Conservation (phyloP, 2,329 filamentous ascomycete species). For the Clarireedia paspali region DNA sequence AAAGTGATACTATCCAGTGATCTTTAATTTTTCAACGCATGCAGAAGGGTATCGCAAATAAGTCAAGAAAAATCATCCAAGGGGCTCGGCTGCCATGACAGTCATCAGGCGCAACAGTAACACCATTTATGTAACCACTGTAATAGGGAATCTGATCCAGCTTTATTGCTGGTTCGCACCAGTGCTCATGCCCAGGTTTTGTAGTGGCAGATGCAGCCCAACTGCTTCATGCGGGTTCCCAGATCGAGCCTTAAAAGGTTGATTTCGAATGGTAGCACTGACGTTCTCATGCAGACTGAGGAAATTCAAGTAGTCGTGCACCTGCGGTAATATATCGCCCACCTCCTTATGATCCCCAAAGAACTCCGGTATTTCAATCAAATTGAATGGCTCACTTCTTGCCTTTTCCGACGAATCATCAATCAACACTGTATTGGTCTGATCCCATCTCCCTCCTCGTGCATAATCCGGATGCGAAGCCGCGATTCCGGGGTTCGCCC, state of each 20-base stretch:
- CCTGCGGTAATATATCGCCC: slow-evolving; percentile 42
- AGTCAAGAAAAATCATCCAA: neutral
- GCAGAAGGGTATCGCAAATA: slow-evolving; percentile 6
- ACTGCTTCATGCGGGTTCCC: slow-evolving; percentile 2
- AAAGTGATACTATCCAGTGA: neutral
- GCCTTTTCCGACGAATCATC: slow-evolving; percentile 83
- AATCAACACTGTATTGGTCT: slow-evolving; percentile 81
- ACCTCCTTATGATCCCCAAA: slow-evolving; percentile 36
- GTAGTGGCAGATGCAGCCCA: slow-evolving; percentile 1
- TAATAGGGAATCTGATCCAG: too few species aligned
- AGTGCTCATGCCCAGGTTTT: neutral
- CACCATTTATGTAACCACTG: neutral
- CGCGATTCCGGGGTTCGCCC: slow-evolving; percentile 45
- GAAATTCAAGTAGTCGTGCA: slow-evolving; percentile 54
- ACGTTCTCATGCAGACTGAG: slow-evolving; percentile 50
- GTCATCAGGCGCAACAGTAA: neutral
- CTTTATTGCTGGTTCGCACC: neutral
- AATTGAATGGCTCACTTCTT: slow-evolving; percentile 72
- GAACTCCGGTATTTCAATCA: slow-evolving; percentile 77
- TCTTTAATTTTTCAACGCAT: neutral
- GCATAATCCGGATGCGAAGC: slow-evolving; percentile 37
- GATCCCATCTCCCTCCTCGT: slow-evolving; percentile 53
- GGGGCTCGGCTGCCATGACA: neutral
- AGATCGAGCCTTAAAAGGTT: slow-evolving; percentile 38
- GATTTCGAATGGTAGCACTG: slow-evolving; percentile 48